Percentiles rank a stretch among this genome's conserved stretches.
Conservation (phyloP, 495 filamentous ascomycete species). For the Daldinia bambusicola region DNA sequence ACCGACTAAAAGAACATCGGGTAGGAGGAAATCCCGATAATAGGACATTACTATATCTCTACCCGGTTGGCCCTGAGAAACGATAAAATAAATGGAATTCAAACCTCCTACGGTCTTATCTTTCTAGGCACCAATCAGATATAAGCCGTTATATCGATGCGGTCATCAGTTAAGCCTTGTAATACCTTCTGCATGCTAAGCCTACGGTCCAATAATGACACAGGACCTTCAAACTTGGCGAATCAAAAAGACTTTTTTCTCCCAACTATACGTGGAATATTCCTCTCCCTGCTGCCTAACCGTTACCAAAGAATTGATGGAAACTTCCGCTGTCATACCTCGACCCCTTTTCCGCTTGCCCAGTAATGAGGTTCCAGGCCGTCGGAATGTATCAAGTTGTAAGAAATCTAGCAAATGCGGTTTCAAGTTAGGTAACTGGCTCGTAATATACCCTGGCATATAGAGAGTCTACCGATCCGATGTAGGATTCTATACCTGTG, state of each 20-base stretch:
- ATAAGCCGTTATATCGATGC: neutral
- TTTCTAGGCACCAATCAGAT: slow-evolving; percentile 20
- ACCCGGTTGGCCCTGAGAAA: slow-evolving; percentile 1
- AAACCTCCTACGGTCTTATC: slow-evolving; percentile 3
- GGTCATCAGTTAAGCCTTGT: slow-evolving; percentile 26
- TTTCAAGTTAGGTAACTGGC: slow-evolving; percentile 9
- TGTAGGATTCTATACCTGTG: slow-evolving; percentile 25
- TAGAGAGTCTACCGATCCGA: slow-evolving; percentile 19
- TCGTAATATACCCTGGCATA: slow-evolving; percentile 8
- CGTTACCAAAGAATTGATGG: neutral
- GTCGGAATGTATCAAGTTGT: slow-evolving; percentile 5
- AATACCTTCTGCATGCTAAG: slow-evolving; percentile 6
- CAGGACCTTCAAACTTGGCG: slow-evolving; percentile 2
- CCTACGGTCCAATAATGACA: slow-evolving; percentile 14
- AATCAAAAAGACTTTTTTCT: neutral
- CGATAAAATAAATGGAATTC: neutral
- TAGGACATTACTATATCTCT: slow-evolving; percentile 14
- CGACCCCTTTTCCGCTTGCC: slow-evolving; percentile 6
- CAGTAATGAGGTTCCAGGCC: slow-evolving; percentile 1
- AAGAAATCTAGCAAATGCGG: neutral
- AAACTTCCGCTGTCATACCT: slow-evolving; percentile 7
- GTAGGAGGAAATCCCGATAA: neutral
- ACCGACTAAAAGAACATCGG: slow-evolving; percentile 14
- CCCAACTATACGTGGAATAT: neutral
- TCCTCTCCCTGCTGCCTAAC: neutral